phyloP scores from a whole-genome alignment of 2,329 filamentous ascomycete genomes.

The Verticillium nubilum region DNA sequence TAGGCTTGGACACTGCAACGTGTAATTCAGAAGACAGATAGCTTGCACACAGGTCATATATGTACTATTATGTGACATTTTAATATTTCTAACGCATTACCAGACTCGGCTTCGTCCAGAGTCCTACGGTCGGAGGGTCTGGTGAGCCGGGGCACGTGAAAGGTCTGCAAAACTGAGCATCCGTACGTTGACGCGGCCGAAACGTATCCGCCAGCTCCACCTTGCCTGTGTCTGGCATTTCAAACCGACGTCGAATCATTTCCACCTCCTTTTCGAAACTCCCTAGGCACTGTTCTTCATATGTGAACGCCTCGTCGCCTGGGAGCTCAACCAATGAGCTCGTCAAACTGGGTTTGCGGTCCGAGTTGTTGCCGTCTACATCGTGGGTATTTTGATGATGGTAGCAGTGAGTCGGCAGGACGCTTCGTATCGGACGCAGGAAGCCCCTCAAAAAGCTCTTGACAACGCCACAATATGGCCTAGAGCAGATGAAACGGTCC shows the following conservation, averaged over 20 bases:
- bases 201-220: neutral
- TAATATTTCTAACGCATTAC: neutral
- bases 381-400: neutral
- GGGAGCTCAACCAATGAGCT: neutral
- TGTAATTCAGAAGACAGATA: too few relatives aligned
- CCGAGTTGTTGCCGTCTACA: neutral
- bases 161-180: neutral
- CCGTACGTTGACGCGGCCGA: neutral
- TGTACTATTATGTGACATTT: neutral
- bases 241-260: neutral
- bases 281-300: neutral
- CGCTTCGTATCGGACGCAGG: neutral
- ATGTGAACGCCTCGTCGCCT: neutral
- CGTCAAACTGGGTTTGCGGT: neutral
- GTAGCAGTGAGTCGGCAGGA: neutral
- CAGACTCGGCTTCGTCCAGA: neutral
- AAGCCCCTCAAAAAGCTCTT: neutral
- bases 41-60: neutral
- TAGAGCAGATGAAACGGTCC: neutral
- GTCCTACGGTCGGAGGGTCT: neutral
- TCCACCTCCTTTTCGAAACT: neutral
- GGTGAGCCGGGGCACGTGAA: neutral
- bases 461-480: neutral
- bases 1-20: neutral
- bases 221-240: neutral